phyloP scores from a whole-genome alignment of 768 basidiomycete species.

The Cantharellus anzutake region DNA sequence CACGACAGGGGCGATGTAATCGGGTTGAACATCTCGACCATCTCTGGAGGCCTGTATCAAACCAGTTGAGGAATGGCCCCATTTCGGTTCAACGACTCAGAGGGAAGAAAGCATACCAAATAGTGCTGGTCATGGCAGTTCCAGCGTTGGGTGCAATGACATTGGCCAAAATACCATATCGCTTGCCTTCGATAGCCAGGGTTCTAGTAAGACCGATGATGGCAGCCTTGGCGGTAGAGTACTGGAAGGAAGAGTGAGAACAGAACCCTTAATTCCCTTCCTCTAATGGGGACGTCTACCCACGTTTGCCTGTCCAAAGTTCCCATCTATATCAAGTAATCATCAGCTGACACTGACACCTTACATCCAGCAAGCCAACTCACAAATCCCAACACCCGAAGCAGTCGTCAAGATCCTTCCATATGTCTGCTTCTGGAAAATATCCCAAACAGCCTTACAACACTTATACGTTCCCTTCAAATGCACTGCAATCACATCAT shows the following conservation, averaged over 20 bases:
- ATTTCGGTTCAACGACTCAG: constrained; percentile 1
- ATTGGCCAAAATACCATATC: constrained; percentile 83
- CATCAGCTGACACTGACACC: not conserved
- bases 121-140: constrained; percentile 77
- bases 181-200: constrained; percentile 77
- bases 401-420: constrained; percentile 91
- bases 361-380: constrained; percentile 16
- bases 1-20: constrained; percentile 82
- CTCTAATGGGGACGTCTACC: constrained; percentile 8
- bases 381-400: constrained; percentile 84
- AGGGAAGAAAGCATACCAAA: constrained; percentile 31
- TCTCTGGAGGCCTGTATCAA: constrained; percentile 45
- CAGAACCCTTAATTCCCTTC: not conserved
- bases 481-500: constrained; percentile 74
- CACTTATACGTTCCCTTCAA: constrained; percentile 88
- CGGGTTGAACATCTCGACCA: constrained; percentile 88
- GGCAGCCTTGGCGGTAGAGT: constrained; percentile 83
- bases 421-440: constrained; percentile 92
- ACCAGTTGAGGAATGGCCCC: not conserved
- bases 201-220: constrained; percentile 83
- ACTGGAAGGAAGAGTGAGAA: constrained; percentile 23
- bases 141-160: constrained; percentile 74
- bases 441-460: constrained; percentile 86
- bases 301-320: constrained; percentile 88
- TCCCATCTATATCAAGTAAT: constrained; percentile 41